Evolutionary conservation across 768 basidiomycete species (phyloP).

Genomic region (Clathrus columnatus): DNA sequence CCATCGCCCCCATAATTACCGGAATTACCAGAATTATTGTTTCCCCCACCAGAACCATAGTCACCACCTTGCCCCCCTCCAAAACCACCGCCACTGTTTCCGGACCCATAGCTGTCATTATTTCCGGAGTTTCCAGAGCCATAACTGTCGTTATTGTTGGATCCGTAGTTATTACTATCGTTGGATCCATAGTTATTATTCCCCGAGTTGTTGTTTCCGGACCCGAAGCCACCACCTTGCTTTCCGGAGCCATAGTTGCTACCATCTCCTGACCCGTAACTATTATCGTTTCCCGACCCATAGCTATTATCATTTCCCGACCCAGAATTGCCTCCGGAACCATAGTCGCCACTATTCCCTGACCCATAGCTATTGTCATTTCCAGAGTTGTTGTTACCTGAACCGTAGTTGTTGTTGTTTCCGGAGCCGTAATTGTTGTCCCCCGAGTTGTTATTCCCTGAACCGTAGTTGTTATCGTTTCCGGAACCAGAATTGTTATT

Average conservation of each 20-base stretch:
- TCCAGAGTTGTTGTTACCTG: not conserved
- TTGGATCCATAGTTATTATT: slow-evolving; percentile 1
- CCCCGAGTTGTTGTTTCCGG: not conserved
- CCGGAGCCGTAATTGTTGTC: not conserved
- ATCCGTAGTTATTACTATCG: not conserved
- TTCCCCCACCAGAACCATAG: not conserved
- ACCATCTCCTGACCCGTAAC: slow-evolving; percentile 3
- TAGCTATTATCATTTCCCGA: no score
- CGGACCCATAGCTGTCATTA: not conserved
- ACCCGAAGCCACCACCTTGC: not conserved
- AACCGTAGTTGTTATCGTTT: not conserved
- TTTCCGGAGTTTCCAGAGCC: not conserved
- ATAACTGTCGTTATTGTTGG: not conserved
- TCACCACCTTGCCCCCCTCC: not conserved
- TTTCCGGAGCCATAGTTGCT: not conserved
- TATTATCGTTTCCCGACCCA: not conserved
- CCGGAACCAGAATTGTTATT: no score
- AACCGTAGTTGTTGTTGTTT: not conserved
- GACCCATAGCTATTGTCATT: not conserved
- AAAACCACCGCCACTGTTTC: not conserved
- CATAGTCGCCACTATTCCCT: not conserved
- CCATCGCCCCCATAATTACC: not conserved
- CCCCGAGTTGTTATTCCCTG: not conserved
- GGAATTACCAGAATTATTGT: no score
- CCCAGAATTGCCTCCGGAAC: not conserved